Evolutionary conservation across 116 monocot species (phyloP).

Genomic region (Posidonia oceanica): DNA sequence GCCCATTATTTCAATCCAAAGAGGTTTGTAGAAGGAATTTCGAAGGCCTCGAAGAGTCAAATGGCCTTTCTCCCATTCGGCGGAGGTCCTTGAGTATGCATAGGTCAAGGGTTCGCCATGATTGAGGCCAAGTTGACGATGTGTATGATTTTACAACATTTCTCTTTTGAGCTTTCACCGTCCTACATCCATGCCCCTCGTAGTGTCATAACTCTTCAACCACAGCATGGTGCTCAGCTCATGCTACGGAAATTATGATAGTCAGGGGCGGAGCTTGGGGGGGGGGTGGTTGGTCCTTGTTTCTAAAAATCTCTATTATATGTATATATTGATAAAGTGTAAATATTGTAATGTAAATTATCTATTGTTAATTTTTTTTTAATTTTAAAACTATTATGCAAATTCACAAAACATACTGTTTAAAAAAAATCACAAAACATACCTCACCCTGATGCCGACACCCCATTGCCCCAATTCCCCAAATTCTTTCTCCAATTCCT

Average conservation of each 20-base stretch:
- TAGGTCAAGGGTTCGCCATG: conserved; percentile 32
- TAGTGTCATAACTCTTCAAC: not conserved
- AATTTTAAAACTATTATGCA: no score
- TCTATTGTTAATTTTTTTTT: no score
- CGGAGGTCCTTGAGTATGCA: conserved; percentile 33
- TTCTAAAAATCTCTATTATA: no score
- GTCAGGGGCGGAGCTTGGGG: no score
- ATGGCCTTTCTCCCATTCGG: conserved; percentile 40
- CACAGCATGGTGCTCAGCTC: conserved; percentile 7
- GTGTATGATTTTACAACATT: conserved; percentile 26
- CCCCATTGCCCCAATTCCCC: no score
- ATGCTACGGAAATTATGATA: not conserved
- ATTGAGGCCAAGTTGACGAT: not conserved
- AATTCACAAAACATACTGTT: no score
- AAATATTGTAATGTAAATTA: no score
- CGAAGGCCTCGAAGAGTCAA: conserved; percentile 22
- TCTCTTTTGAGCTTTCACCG: conserved; percentile 15
- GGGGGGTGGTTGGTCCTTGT: no score
- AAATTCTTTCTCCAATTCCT: no score
- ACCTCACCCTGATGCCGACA: no score
- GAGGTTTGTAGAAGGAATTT: conserved; percentile 32
- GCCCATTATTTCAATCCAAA: conserved; percentile 43
- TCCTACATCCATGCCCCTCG: conserved; percentile 4
- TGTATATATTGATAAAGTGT: no score
- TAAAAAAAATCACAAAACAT: no score